Base-by-base conservation (phyloP, 306 rosid genomes). In the Sindora glabra region DNA sequence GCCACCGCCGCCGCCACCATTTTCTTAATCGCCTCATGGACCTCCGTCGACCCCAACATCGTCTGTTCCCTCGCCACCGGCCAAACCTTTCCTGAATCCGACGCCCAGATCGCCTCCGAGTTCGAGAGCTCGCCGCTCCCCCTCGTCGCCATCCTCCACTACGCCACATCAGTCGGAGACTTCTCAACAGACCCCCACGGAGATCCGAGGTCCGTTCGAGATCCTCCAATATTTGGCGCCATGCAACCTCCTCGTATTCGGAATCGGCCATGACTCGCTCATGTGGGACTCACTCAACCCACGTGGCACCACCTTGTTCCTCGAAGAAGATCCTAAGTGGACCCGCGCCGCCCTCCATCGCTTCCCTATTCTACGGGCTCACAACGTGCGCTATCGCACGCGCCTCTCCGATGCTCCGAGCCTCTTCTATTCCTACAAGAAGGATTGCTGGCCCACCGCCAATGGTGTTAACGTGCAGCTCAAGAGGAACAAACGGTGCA, bases 271-370 rank as follows among this genome's bases (percentile, higher is more conserved):
- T 58, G 96, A 91, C 65, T 82, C 98, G 5, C 79, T 85, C 39
- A 87, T 91, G 96, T 87, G 98, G 98, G 84, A 83, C 51, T 61
- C 96, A 8, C 71, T 91, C 11, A 91, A 91, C 19, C 83, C 95
- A 38, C 74, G 68, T 24, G 98, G 98, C 68, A 78, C 32, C 23
- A 91, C 98, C 0, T 15, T 88, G n/a, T 91, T 87, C 63, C 80
- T 91, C 9, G 96, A 91, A 47, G 98, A 91, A 47, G 95, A 91
- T 49, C 80, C 81, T 0, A 75, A 68, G 69, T 91, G 96, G 98
- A 56, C 79, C 34, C 77, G 69, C 25, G 56, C 76, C 4, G 62
- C 81, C 1, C 64, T 88, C 12, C 63, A 71, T 19, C 65, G 66
- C 3, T 76, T 84, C 26, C 96, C 98, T 1, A 13, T 73, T 32